Conservation (phyloP, 257 asterid genomes). For the Nicotiana benthamiana region DNA sequence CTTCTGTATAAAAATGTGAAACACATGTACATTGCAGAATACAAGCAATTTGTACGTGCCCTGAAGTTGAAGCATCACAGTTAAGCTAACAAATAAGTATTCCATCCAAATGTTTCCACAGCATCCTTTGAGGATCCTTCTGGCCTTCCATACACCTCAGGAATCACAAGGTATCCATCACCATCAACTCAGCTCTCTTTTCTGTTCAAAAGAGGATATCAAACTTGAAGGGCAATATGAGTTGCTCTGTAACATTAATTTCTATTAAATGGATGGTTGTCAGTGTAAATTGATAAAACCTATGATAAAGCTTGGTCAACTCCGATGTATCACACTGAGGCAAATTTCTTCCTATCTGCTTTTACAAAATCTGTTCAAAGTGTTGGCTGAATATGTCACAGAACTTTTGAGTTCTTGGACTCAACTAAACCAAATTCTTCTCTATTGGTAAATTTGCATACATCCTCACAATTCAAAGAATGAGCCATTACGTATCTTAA, state of each 20-base stretch:
- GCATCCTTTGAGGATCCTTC: background rate
- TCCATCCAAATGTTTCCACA: background rate
- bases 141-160: background rate
- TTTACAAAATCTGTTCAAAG: background rate
- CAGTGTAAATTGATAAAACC: background rate
- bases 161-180: background rate
- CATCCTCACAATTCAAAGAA: background rate
- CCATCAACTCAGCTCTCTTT: background rate
- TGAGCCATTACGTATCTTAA: background rate
- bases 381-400: background rate
- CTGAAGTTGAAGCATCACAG: background rate
- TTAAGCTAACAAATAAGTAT: background rate
- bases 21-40: background rate
- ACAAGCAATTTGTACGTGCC: background rate
- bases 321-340: background rate
- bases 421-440: background rate
- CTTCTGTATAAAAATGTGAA: background rate
- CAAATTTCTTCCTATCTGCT: background rate
- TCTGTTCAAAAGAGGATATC: background rate
- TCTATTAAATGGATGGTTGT: background rate
- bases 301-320: background rate
- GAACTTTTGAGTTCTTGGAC: background rate
- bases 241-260: background rate
- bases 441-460: background rate
- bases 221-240: background rate